Evolutionary conservation across 1,284 basidiomycete species (phyloP).

Genomic region (Microbotryum intermedium): DNA sequence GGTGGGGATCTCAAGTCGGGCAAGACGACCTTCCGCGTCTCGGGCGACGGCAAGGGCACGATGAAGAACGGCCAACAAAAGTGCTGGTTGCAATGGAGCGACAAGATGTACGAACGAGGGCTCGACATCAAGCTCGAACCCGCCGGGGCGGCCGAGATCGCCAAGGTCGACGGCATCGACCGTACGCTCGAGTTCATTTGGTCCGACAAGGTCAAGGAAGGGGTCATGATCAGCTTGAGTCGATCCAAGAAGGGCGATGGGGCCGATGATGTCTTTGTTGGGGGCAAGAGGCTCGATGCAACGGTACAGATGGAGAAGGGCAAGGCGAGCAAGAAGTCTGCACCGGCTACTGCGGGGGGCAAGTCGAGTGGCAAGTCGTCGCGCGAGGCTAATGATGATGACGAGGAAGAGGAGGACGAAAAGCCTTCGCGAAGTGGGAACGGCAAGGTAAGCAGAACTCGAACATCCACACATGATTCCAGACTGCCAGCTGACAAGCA

Average conservation of each 20-base stretch:
- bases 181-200: conserved; percentile 24
- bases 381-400: neutral
- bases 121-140: conserved; percentile 10
- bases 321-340: conserved; percentile 3
- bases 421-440: no score
- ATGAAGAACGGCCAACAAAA: conserved; percentile 23
- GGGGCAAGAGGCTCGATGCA: conserved; percentile 18
- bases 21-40: conserved; percentile 14
- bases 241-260: conserved; percentile 11
- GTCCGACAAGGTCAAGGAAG: conserved; percentile 12
- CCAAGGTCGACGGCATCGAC: conserved; percentile 22
- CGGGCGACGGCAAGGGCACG: conserved; percentile 14
- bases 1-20: conserved; percentile 19
- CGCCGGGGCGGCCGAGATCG: conserved; percentile 6
- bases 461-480: no score
- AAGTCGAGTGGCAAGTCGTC: neutral
- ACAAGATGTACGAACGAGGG: conserved; percentile 27
- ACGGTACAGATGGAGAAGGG: conserved; percentile 19
- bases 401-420: neutral
- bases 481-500: no score
- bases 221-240: conserved; percentile 6
- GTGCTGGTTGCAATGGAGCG: conserved; percentile 27
- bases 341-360: neutral
- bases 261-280: conserved; percentile 24
- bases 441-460: no score